These are phyloP conservation scores for Cyamopsis tetragonoloba DNA, from an alignment of 306 rosid species.

Conservation along the genomic window DNA sequence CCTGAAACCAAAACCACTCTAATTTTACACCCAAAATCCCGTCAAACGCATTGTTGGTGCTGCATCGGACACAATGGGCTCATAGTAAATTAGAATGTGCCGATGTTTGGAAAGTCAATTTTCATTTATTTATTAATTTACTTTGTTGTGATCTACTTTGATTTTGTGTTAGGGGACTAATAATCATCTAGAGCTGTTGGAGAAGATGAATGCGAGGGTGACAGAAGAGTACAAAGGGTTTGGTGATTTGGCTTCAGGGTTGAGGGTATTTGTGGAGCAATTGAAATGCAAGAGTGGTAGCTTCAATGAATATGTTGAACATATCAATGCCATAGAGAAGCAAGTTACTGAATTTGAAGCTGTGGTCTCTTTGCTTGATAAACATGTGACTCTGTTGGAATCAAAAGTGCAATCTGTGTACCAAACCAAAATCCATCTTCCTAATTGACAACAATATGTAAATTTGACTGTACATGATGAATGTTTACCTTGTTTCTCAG, in stretches of 20 bases:
- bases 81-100: background rate
- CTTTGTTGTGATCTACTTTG: background rate
- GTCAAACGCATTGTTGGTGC: too few species aligned
- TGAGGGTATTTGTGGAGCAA: slow-evolving; percentile 85
- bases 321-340: slow-evolving; percentile 71
- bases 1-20: too few species aligned
- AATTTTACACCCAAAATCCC: too few species aligned
- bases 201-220: slow-evolving; percentile 76
- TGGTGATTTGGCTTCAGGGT: slow-evolving; percentile 87
- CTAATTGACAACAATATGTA: slow-evolving; percentile 7
- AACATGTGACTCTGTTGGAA: slow-evolving; percentile 59
- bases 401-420: slow-evolving; percentile 52
- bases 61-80: too few species aligned
- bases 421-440: slow-evolving; percentile 43
- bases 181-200: slow-evolving; percentile 77
- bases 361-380: slow-evolving; percentile 76
- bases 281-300: slow-evolving; percentile 65
- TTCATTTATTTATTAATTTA: background rate
- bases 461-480: background rate
- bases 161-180: slow-evolving; percentile 54
- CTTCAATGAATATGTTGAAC: slow-evolving; percentile 67
- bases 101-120: background rate
- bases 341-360: slow-evolving; percentile 92
- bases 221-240: slow-evolving; percentile 77
- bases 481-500: background rate